These are phyloP conservation scores for Erythrophleum fordii DNA, from an alignment of 306 rosid species.

Conservation along the genomic window DNA sequence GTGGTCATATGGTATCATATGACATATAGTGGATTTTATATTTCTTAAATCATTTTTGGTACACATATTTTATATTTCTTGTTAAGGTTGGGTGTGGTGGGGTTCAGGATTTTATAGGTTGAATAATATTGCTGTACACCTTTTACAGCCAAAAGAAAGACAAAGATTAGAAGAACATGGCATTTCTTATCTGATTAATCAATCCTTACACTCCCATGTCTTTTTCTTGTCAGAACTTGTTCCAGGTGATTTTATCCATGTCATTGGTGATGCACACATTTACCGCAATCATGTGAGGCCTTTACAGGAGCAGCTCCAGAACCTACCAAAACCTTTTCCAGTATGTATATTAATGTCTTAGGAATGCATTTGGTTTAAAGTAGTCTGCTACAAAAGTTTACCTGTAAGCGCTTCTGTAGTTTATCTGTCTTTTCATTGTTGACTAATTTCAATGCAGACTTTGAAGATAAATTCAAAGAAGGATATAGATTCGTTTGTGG, in stretches of 20 bases:
- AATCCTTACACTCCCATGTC: not conserved
- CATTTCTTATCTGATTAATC: conserved; percentile 16
- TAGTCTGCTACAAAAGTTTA: not conserved
- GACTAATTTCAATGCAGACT: conserved; percentile 57
- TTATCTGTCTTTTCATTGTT: conserved; percentile 19
- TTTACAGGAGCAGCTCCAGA: conserved; percentile 91
- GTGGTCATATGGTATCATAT: not conserved
- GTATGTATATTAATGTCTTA: conserved; percentile 62
- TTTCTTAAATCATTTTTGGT: not conserved
- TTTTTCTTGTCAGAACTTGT: conserved; percentile 61
- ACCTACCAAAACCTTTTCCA: conserved; percentile 92
- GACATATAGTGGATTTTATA: not conserved
- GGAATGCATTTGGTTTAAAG: not conserved
- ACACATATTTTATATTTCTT: not conserved
- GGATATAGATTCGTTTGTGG: conserved; percentile 83
- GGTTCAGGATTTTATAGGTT: no score
- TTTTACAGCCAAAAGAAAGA: not conserved
- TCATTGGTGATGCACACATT: conserved; percentile 94
- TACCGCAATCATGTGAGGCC: conserved; percentile 96
- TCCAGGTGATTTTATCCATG: conserved; percentile 92
- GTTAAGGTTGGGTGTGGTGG: no score
- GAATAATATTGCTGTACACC: no score
- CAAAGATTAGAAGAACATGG: conserved; percentile 9
- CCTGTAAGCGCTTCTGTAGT: not conserved
- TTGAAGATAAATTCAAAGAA: conserved; percentile 85